Conservation (phyloP, 1,284 basidiomycete genomes). For the Ustilago trichophora region DNA sequence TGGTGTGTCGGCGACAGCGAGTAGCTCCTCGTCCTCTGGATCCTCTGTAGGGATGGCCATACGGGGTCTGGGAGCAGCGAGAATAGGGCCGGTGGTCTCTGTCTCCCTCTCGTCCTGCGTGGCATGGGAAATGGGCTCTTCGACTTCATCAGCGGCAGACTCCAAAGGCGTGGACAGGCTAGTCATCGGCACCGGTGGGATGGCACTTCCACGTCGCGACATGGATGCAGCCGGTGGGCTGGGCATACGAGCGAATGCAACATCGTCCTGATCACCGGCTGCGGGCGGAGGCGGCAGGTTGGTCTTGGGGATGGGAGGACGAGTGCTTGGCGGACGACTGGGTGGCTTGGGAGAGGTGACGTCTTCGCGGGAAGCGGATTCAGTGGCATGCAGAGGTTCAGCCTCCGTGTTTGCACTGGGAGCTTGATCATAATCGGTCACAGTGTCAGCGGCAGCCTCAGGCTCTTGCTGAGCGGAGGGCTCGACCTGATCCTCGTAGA, state of each 20-base stretch:
- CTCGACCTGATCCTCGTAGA: slow-evolving; percentile 27
- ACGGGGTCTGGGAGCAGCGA: slow-evolving; percentile 52
- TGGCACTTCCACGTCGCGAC: slow-evolving; percentile 18
- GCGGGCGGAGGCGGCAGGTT: slow-evolving; percentile 31
- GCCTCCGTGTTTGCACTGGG: slow-evolving; percentile 1
- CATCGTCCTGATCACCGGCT: slow-evolving; percentile 6
- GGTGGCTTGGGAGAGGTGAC: slow-evolving; percentile 32
- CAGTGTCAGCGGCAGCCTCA: background rate
- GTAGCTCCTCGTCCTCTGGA: slow-evolving; percentile 49
- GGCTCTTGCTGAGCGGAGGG: background rate
- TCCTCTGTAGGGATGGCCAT: slow-evolving; percentile 48
- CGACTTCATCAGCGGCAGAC: slow-evolving; percentile 7
- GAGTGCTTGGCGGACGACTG: slow-evolving; percentile 47
- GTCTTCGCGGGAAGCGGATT: slow-evolving; percentile 8
- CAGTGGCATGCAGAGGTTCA: background rate
- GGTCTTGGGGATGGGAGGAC: slow-evolving; percentile 51
- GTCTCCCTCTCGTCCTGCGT: slow-evolving; percentile 3
- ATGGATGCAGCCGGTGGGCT: slow-evolving; percentile 5
- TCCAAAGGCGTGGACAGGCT: slow-evolving; percentile 10
- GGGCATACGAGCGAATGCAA: slow-evolving; percentile 9
- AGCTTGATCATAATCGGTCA: background rate
- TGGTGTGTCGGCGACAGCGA: slow-evolving; percentile 30
- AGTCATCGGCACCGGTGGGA: slow-evolving; percentile 28
- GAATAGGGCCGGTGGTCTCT: slow-evolving; percentile 17
- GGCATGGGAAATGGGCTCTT: background rate